Evolutionary conservation across 1,284 basidiomycete species (phyloP).

Genomic region (Cryptococcus sp.): DNA sequence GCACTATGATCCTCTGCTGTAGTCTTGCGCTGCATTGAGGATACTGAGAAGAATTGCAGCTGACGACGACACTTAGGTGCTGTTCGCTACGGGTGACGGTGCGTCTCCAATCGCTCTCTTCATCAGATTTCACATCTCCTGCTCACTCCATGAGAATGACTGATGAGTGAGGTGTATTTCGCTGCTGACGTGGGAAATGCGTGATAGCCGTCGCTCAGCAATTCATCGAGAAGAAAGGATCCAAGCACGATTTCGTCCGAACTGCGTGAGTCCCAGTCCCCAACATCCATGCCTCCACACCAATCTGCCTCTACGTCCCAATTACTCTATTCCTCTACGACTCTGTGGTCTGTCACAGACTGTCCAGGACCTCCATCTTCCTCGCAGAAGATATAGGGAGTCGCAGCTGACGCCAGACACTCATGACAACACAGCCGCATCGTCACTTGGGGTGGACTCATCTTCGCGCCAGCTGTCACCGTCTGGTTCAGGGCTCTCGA

Average conservation of each 20-base stretch:
- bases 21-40: too few species aligned
- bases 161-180: not conserved
- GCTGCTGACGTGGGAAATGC: not conserved
- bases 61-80: conserved; percentile 31
- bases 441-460: conserved; percentile 51
- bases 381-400: too few species aligned
- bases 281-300: too few species aligned
- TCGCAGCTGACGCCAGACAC: too few species aligned
- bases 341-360: too few species aligned
- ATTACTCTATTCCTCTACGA: too few species aligned
- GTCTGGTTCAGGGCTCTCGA: conserved; percentile 51
- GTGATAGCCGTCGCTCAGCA: conserved; percentile 56
- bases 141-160: not conserved
- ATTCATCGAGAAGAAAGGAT: conserved; percentile 55
- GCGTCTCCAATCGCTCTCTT: conserved; percentile 6
- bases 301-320: too few species aligned
- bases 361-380: too few species aligned
- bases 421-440: conserved; percentile 41
- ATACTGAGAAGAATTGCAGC: not conserved
- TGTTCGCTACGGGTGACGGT: conserved; percentile 57
- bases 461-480: conserved; percentile 53
- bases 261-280: conserved; percentile 49
- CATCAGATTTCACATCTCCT: not conserved
- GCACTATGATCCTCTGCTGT: not conserved
- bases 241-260: conserved; percentile 51